Evolutionary conservation across 768 basidiomycete genomes (phyloP), one percentile per base, ranked within the genome.

Genomic region (Pisolithus orientalis): DNA sequence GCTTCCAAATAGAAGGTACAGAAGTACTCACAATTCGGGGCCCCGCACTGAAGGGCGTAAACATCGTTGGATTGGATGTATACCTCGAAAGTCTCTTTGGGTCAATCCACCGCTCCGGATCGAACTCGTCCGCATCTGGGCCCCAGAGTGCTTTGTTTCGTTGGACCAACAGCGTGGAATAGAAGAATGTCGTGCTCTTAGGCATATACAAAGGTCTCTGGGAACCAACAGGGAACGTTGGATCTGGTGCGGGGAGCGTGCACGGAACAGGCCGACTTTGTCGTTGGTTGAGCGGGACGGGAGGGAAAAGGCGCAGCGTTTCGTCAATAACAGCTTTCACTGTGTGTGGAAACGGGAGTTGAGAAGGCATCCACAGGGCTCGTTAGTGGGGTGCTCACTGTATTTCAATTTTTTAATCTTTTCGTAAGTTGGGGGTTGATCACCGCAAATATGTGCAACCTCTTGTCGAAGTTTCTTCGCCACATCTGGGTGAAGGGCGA

Each of bases 261-360:
- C 78, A 79, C 13, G 79, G 64, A 3, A 66, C 59, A 1, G 70
- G 59, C 42, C 84, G 77, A 39, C 72, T 75, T 67, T 85, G 82
- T 31, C 86, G 77, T 39, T 80, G 70, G 59, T 89, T 90, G 39
- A 87, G 67, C 6, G 88, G 87, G 0, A 91, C 85, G 6, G 89
- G 86, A 4, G 88, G 88, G 69, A 84, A 92, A 1, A 92, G 69
- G 16, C 89, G 76, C 24, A 92, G 73, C 0, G 83, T 83, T 61
- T 92, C 90, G 55, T 90, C 86, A 39, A 91, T 79, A 37, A 90
- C 85, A 10, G 87, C 87, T 53, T 82, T 79, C 73, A 87, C 85
- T 81, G 62, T 51, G 45, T 53, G 50, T 16, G 8, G 39, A 49
- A 8, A 34, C n/a, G 49, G 57, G 6, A 62, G 54, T 45, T 11